These are phyloP conservation scores for Botrytis elliptica DNA, from an alignment of 2,329 filamentous ascomycete species.

Conservation along the genomic window DNA sequence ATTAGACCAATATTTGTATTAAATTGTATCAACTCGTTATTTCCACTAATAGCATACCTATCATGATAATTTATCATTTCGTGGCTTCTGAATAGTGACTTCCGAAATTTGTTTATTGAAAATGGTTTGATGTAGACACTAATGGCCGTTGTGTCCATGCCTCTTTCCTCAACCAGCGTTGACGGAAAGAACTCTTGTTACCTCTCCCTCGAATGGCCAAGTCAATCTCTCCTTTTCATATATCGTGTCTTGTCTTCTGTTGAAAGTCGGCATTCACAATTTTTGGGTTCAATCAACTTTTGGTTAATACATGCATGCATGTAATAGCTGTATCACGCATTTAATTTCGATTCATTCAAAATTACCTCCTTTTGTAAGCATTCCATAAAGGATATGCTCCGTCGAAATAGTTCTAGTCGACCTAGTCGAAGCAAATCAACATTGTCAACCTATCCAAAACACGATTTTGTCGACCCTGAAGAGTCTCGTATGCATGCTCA, in stretches of 20 bases:
- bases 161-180: conserved; percentile 21
- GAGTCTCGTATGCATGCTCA: conserved; percentile 59
- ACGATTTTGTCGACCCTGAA: conserved; percentile 51
- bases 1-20: conserved; percentile 30
- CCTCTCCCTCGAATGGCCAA: not conserved
- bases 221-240: conserved; percentile 44
- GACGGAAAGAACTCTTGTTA: not conserved
- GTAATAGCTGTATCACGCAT: conserved; percentile 35
- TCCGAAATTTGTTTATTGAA: not conserved
- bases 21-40: conserved; percentile 21
- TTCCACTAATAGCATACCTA: not conserved
- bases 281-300: conserved; percentile 32
- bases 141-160: not conserved
- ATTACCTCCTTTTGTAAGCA: conserved; percentile 30
- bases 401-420: conserved; percentile 46
- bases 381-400: conserved; percentile 33
- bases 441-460: conserved; percentile 48
- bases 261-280: conserved; percentile 16
- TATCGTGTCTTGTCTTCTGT: conserved; percentile 21
- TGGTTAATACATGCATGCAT: conserved; percentile 35
- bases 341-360: conserved; percentile 33
- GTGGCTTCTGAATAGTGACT: not conserved
- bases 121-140: not conserved
- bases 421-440: conserved; percentile 54
- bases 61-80: not conserved